Conservation (phyloP, 2,329 filamentous ascomycete species). For the Periglandula ipomoeae region DNA sequence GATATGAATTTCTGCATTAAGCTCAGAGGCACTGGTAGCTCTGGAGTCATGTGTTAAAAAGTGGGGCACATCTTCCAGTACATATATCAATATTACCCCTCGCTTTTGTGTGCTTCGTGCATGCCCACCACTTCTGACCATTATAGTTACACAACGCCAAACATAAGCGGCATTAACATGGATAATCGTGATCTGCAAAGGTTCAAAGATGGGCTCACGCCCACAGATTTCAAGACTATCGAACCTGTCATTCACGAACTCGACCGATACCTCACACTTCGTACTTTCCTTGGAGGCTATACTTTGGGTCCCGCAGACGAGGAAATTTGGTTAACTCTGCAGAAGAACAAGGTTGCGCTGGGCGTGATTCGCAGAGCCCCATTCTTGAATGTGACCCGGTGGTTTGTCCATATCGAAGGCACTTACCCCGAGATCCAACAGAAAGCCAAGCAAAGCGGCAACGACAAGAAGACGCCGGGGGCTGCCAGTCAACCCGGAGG, state of each 20-base stretch:
- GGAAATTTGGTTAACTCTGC: too few species aligned
- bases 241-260: background rate
- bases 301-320: background rate
- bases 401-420: background rate
- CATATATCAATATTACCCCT: too few species aligned
- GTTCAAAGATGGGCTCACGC: background rate
- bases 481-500: background rate
- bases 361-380: background rate
- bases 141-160: background rate
- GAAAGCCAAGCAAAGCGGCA: background rate
- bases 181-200: background rate
- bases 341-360: conserved; percentile 2
- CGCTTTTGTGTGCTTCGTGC: background rate
- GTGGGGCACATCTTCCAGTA: too few species aligned
- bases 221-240: background rate
- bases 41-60: too few species aligned
- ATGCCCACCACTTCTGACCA: too few species aligned
- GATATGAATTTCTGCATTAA: too few species aligned
- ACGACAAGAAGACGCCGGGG: background rate
- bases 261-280: background rate
- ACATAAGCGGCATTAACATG: background rate
- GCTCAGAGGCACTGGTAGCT: too few species aligned
- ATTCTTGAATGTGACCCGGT: conserved; percentile 1
- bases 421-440: background rate
- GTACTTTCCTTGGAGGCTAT: background rate